Percentiles rank a stretch among this genome's conserved stretches.
Conservation (phyloP, 306 rosid genomes). For the cucumber (Cucumis sativus) region DNA sequence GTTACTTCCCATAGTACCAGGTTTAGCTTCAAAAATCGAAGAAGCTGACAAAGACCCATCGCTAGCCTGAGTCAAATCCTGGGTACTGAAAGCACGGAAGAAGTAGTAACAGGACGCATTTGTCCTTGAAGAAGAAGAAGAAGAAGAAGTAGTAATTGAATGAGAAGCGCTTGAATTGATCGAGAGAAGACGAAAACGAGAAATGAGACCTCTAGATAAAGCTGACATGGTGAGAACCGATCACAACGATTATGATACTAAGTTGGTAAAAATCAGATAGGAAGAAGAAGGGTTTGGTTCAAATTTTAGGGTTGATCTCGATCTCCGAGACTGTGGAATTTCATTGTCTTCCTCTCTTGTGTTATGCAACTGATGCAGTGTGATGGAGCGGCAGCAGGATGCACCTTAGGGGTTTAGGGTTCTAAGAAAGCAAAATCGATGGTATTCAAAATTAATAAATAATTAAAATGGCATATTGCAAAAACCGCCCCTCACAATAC, state of each 20-base stretch:
- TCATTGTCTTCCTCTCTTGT: background rate
- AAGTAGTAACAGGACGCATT: constrained; percentile 2
- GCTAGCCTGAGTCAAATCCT: constrained; percentile 15
- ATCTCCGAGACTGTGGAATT: background rate
- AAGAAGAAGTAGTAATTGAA: background rate
- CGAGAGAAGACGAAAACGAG: constrained; percentile 35
- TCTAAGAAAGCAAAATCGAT: background rate
- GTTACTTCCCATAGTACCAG: constrained; percentile 36
- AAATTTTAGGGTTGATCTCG: background rate
- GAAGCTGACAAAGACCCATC: constrained; percentile 8
- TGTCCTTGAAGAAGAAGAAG: background rate
- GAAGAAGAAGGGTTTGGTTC: background rate
- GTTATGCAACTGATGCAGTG: background rate
- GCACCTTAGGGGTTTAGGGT: constrained; percentile 3
- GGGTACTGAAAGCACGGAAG: constrained; percentile 32
- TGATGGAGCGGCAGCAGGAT: background rate
- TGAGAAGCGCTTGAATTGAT: background rate
- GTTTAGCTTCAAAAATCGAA: constrained; percentile 37
- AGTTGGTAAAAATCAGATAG: background rate
- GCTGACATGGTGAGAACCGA: constrained; percentile 41
- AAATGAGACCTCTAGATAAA: constrained; percentile 50
- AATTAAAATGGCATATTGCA: no score
- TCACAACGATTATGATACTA: background rate
- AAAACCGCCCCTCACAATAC: no score
- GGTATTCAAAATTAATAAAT: no score